Conservation (phyloP, 768 basidiomycete species). For the Termitomyces sp. region DNA sequence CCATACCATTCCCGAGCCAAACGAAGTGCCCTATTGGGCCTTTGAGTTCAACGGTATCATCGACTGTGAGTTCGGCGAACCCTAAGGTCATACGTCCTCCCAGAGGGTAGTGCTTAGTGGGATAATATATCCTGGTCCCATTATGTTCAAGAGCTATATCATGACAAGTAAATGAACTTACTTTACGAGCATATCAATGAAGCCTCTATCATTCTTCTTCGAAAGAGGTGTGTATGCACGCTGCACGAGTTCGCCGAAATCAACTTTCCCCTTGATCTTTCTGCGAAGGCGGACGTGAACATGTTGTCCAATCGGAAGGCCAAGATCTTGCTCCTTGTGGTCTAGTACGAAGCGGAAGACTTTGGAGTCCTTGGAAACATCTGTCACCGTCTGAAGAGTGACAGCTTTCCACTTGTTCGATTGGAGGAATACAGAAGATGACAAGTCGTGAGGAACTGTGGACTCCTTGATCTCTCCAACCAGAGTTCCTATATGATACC, state of each 20-base stretch:
- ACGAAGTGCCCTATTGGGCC: constrained; percentile 55
- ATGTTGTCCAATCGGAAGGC: constrained; percentile 56
- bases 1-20: constrained; percentile 39
- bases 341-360: constrained; percentile 46
- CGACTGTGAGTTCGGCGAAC: constrained; percentile 37
- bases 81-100: constrained; percentile 37
- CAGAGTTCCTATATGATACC: constrained; percentile 23
- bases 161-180: not conserved
- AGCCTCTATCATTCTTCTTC: constrained; percentile 31
- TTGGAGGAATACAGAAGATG: constrained; percentile 28
- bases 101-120: constrained; percentile 25
- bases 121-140: constrained; percentile 35
- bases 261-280: constrained; percentile 20
- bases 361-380: constrained; percentile 43
- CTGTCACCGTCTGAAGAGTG: constrained; percentile 28
- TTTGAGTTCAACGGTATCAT: constrained; percentile 49
- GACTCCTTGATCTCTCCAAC: constrained; percentile 1
- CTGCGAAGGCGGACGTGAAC: constrained; percentile 44
- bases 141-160: not conserved
- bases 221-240: constrained; percentile 62
- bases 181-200: constrained; percentile 51
- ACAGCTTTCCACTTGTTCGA: constrained; percentile 44
- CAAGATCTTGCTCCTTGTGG: constrained; percentile 34
- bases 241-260: constrained; percentile 37
- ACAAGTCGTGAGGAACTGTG: constrained; percentile 8